Conservation (phyloP, 1,139 yeast genomes). For the Protomyces macrosporus region DNA sequence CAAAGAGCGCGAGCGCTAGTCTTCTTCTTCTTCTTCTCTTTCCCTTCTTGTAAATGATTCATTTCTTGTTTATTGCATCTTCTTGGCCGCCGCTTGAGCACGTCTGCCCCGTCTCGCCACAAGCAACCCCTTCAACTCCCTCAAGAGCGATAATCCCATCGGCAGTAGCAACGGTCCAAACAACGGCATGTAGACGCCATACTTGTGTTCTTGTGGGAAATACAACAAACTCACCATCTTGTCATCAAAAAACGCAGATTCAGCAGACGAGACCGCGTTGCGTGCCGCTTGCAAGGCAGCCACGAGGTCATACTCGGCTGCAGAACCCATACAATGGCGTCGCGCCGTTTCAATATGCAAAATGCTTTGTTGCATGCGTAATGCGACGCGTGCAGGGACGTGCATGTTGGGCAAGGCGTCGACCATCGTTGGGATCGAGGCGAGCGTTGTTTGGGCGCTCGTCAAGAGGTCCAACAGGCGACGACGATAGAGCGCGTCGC, state of each 20-base stretch:
- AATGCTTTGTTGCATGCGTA: conserved; percentile 47
- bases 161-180: conserved; percentile 80
- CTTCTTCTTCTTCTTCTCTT: background rate
- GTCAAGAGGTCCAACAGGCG: conserved; percentile 51
- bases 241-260: conserved; percentile 81
- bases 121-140: conserved; percentile 42
- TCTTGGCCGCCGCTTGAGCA: background rate
- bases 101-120: background rate
- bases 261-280: conserved; percentile 52
- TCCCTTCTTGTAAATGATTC: background rate
- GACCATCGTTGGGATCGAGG: conserved; percentile 64
- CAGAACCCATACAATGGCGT: conserved; percentile 7
- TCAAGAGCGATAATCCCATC: conserved; percentile 52
- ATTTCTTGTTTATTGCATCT: background rate
- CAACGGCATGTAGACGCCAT: conserved; percentile 86
- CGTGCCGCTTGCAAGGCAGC: conserved; percentile 44
- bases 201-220: conserved; percentile 90
- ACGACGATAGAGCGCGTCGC: conserved; percentile 58
- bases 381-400: conserved; percentile 62
- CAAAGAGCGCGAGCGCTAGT: background rate
- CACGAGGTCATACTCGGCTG: background rate
- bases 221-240: conserved; percentile 93
- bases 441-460: conserved; percentile 54
- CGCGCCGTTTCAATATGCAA: conserved; percentile 40
- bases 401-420: conserved; percentile 70